Evolutionary conservation across 495 filamentous ascomycete species (phyloP), one percentile per base, ranked within the genome.

Genomic region (Haplographium delicatum): DNA sequence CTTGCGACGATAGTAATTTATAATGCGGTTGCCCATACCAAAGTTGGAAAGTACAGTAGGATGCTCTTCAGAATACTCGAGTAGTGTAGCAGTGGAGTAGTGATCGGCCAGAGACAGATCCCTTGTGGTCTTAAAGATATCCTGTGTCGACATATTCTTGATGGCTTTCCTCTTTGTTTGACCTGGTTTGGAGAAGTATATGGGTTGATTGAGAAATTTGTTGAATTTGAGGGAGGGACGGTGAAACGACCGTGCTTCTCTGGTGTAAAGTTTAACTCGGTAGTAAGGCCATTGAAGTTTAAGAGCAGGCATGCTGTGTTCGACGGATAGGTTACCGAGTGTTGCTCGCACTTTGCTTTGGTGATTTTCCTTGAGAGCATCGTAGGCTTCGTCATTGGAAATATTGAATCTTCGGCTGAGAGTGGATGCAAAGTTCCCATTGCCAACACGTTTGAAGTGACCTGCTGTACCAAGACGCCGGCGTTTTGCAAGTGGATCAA

Each of bases 31-130:
- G 43, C 89, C 91, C 93, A 99, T 99, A 52, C 91, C 93, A 56
- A 96, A 91, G 65, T 95, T 94, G 6, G 93, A 96, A 53, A 99
- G 73, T 49, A 91, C 86, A 10, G 80, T 85, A 1, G 93, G 93
- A 47, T 86, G 85, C 64, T 97, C 89, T 63, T 99, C 93, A 9
- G 89, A 93, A 67, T 97, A 97, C 68, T 99, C 93, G 26, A 96
- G 81, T 13, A 99, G 74, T 7, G 96, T 71, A 13, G 85, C 82
- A 20, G 79, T 83, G 0, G 94, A 90, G 30, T 61, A 57, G 61
- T 91, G 95, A 63, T 99, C 93, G 48, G 82, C 85, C 59, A 95
- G 65, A 1, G 84, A 85, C 11, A 99, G 75, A 47, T 94, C 83
- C 49, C 82, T 81, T 2, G 88, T 83, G 13, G 73, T 81, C 28